Base-by-base conservation (phyloP, 108 stramenopile species). In the Stephanodiscus triporus region DNA sequence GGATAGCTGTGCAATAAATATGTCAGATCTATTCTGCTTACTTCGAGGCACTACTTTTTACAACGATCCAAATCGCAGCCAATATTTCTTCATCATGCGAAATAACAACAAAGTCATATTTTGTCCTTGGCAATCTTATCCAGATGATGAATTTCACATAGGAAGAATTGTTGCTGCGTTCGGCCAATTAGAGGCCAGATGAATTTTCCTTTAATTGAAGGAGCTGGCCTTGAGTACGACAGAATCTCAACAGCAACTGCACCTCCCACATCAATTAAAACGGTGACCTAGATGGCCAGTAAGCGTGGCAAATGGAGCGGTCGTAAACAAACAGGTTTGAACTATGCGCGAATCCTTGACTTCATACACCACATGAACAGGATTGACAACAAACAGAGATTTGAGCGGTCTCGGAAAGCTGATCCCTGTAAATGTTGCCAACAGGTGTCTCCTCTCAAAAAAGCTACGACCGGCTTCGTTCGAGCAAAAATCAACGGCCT, bases 161-260 rank as follows among this genome's bases (percentile, higher is more conserved):
- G 56, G 34, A 78, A 78, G n/a, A 78, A 78, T 32, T 38, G 38
- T 38, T 59, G 63, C 60, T 78, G 77, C 70, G 71, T 66, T 50
- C 65, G 29, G 5, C 77, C 70, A 66, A 78, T 66, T n/a, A 78
- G 45, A 58, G 77, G 77, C 77, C 77, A 78, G 9, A 78, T 36
- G 9, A 49, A 48, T 59, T 51, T 65, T 34, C 77, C 77, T 11
- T 34, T 30, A 27, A 71, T n/a, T 10, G 77, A 70, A 23, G 70
- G 58, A 53, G 70, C 63, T 29, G 77, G 42, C 49, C 65, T 63
- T 29, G 77, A 78, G 38, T 54, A 78, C 49, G 70, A 78, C 13
- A 66, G 17, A 59, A 78, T 78, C 47, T 78, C 77, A 27, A 78
- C 65, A 36, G 57, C 69, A 56, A 77, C 76, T 30, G 47, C 65